Percentiles rank a stretch among this genome's conserved stretches.
These are phyloP conservation scores for Colletotrichum siamense DNA, from an alignment of 2,329 filamentous ascomycete genomes.

Conservation along the genomic window DNA sequence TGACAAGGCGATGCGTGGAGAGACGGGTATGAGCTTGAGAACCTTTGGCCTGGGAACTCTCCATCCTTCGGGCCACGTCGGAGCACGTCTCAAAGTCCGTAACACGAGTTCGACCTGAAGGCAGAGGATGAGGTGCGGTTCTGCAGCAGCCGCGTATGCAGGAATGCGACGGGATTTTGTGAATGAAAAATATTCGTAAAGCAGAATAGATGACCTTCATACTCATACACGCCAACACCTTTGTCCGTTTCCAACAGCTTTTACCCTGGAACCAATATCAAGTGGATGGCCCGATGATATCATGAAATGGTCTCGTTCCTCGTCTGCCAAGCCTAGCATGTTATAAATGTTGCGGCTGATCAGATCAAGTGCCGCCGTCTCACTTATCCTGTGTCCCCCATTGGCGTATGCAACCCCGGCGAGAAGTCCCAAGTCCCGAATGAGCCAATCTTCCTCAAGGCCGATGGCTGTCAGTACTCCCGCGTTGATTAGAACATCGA, in stretches of 20 bases:
- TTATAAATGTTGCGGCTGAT: constrained; percentile 62
- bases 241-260: constrained; percentile 48
- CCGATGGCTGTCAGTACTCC: constrained; percentile 65
- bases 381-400: constrained; percentile 55
- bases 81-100: neutral
- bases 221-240: neutral
- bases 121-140: neutral
- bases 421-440: constrained; percentile 63
- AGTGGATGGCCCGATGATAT: constrained; percentile 70
- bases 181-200: neutral
- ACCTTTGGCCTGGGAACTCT: neutral
- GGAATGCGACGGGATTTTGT: neutral
- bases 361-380: constrained; percentile 60
- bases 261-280: constrained; percentile 61
- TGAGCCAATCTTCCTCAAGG: constrained; percentile 65
- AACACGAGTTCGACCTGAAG: neutral
- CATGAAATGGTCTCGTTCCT: constrained; percentile 55
- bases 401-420: constrained; percentile 67
- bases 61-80: neutral
- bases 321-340: constrained; percentile 54
- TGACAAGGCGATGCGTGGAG: neutral
- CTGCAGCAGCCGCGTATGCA: neutral
- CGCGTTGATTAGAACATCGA: constrained; percentile 62
- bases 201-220: neutral
- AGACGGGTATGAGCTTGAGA: neutral